phyloP scores from a whole-genome alignment of 371 early-diverging fungal genomes.

The Mucor piriformis region DNA sequence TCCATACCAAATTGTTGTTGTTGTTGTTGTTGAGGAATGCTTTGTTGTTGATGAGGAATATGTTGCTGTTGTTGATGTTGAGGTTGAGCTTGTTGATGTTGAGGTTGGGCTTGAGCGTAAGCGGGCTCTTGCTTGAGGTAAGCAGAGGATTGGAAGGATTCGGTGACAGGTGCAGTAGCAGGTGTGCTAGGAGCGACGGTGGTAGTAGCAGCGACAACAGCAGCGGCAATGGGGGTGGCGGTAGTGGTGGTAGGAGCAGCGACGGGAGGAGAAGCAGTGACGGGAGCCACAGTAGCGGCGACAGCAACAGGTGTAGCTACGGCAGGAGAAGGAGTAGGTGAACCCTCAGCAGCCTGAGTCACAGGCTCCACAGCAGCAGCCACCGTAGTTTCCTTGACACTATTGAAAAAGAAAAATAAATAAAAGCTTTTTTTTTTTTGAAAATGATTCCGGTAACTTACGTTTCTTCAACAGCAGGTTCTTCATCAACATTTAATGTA shows the following conservation, averaged over 20 bases:
- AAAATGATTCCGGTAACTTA: constrained; percentile 7
- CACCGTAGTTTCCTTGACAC: constrained; percentile 14
- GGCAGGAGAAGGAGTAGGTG: neutral
- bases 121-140: constrained; percentile 25
- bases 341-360: constrained; percentile 11
- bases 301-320: constrained; percentile 1
- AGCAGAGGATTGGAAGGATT: constrained; percentile 17
- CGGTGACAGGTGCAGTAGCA: neutral
- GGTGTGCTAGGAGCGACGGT: constrained; percentile 6
- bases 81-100: constrained; percentile 24
- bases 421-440: neutral
- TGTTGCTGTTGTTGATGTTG: constrained; percentile 17
- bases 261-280: constrained; percentile 13
- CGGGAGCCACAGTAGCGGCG: neutral
- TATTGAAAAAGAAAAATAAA: constrained; percentile 3
- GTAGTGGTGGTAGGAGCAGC: constrained; percentile 12
- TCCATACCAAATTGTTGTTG: constrained; percentile 54
- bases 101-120: constrained; percentile 25
- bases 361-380: neutral
- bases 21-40: constrained; percentile 26
- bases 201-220: constrained; percentile 7
- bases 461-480: constrained; percentile 22
- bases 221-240: constrained; percentile 17
- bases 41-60: constrained; percentile 18
- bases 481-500: constrained; percentile 63